A percentile compares a stretch with the other conserved stretches of the same genome.
These are phyloP conservation scores for Trypanosoma melophagium DNA, from an alignment of 208 protist species.

Conservation along the genomic window DNA sequence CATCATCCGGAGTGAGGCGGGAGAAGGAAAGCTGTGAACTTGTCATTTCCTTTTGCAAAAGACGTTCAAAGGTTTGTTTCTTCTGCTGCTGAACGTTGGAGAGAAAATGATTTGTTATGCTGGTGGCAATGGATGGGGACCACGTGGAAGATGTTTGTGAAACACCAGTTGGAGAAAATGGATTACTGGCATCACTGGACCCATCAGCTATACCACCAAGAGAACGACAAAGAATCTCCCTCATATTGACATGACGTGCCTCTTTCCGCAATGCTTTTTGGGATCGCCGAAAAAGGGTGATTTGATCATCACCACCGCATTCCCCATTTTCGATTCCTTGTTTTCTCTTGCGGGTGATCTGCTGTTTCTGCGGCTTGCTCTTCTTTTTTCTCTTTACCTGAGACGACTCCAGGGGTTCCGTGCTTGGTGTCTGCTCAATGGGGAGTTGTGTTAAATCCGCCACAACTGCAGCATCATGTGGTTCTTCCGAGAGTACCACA, in stretches of 20 bases:
- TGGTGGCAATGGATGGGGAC: constrained; percentile 50
- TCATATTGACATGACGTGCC: constrained; percentile 59
- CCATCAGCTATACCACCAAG: constrained; percentile 9
- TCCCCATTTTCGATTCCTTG: neutral
- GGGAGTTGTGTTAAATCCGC: neutral
- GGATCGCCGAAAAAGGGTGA: constrained; percentile 56
- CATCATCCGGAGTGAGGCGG: constrained; percentile 14
- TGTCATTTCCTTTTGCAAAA: constrained; percentile 61
- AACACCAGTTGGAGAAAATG: constrained; percentile 29
- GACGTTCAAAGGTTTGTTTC: constrained; percentile 53
- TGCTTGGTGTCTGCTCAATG: neutral
- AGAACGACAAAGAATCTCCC: constrained; percentile 55
- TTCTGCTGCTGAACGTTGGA: constrained; percentile 57
- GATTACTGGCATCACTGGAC: constrained; percentile 18
- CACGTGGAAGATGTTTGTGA: constrained; percentile 47
- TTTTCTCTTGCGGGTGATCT: constrained; percentile 9
- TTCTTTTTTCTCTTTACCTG: constrained; percentile 21
- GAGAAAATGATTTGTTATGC: constrained; percentile 80
- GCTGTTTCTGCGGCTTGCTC: neutral
- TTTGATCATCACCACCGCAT: constrained; percentile 29
- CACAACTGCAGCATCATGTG: neutral
- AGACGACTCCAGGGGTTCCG: neutral
- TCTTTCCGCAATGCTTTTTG: constrained; percentile 71
- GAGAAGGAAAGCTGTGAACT: constrained; percentile 39
- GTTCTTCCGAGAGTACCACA: neutral